phyloP scores from a whole-genome alignment of 2,329 filamentous ascomycete species.

The Xylariaceae sp. region DNA sequence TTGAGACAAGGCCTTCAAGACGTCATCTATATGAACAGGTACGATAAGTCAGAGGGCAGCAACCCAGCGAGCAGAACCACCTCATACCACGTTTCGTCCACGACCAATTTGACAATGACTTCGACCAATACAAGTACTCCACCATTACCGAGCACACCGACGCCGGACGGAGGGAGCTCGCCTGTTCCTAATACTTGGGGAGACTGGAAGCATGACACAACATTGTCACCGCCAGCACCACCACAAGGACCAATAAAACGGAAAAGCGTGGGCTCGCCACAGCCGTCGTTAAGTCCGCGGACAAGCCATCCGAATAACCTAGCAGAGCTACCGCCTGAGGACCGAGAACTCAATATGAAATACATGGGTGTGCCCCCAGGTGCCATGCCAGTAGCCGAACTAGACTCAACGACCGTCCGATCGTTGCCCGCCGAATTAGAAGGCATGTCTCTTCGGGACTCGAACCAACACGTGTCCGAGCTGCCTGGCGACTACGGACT shows the following conservation, averaged over 20 bases:
- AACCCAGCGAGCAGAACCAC: not conserved
- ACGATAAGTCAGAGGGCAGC: slow-evolving; percentile 2
- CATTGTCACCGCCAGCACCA: no score
- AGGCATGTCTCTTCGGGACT: not conserved
- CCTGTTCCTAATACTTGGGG: not conserved
- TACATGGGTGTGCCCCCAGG: not conserved
- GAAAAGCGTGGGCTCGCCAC: no score
- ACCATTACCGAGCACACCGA: not conserved
- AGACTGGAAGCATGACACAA: not conserved
- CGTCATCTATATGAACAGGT: slow-evolving; percentile 11
- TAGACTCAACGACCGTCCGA: slow-evolving; percentile 2
- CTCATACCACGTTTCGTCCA: not conserved
- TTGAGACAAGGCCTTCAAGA: slow-evolving; percentile 7
- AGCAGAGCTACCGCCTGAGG: not conserved
- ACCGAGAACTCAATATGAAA: slow-evolving; percentile 1
- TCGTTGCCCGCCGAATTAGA: slow-evolving; percentile 3
- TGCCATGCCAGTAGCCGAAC: not conserved
- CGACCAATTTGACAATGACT: not conserved
- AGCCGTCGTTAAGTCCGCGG: no score
- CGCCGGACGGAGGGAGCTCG: not conserved
- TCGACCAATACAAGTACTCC: not conserved
- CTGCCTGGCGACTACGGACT: slow-evolving; percentile 7
- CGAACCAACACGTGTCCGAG: not conserved
- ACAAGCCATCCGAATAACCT: no score
- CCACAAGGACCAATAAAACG: no score